Base-by-base conservation (phyloP, 352 stramenopile species). In the Globisporangium solare region DNA sequence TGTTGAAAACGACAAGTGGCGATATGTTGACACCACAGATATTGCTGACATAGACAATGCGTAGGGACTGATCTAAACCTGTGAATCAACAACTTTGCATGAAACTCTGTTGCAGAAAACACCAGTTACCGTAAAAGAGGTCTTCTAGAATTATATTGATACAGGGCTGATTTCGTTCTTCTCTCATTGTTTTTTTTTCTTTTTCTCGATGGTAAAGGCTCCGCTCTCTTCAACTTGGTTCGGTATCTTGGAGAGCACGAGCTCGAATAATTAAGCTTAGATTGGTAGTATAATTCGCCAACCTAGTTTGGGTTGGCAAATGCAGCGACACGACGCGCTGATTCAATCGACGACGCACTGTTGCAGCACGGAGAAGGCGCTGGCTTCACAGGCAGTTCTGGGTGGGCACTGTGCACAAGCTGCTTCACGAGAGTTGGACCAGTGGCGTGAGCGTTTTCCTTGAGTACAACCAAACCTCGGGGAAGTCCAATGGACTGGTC, bases 401-500 rank as follows among this genome's bases (percentile, higher is more conserved):
- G 62, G 17, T 66, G 61, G 32, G 66, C 63, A 35, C 66, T 77
- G 47, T 74, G 70, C 50, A 77, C 63, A 35, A 79, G 65, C 56
- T 78, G 66, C 62, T 78, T 79, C 22, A 77, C 58, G 24, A 75
- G 70, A 45, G 69, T 75, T 7, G 66, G 63, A 10, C 71, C 71
- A 15, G 69, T 79, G 13, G 68, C 68, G 31, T 77, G 69, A 3
- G 61, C 64, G 37, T 68, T 76, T 56, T 83, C 71, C 41, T 65
- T 70, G 27, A 79, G 63, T 32, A 80, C 57, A 37, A 80, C 63
- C 2, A 80, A 66, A 3, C 62, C 62, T 5, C 69, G 63, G 24
- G 73, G 74, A 20, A 68, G 51, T n/a, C 71, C 66, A 46, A 72
- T 87, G 21, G 76, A 75, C 47, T 59, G 24, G 37, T 83, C 72